Conservation (phyloP, 148 eudicot genomes). For the Chenopodium formosanum region DNA sequence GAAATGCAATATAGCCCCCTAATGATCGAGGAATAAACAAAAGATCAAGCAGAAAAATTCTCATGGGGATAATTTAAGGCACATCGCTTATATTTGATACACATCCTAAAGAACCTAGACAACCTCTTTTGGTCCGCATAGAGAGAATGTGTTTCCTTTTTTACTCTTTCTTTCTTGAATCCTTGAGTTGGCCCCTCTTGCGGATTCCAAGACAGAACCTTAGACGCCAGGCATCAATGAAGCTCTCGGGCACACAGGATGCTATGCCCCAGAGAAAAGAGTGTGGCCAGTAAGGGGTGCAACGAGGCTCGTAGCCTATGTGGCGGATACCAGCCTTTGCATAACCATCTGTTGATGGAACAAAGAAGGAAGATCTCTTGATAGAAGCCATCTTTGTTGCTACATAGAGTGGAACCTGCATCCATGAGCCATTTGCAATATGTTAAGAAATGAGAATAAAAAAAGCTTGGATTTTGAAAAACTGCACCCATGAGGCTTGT, state of each 20-base stretch:
- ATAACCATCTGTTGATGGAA: constrained; percentile 57
- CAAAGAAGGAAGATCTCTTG: constrained; percentile 57
- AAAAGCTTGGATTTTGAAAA: background rate
- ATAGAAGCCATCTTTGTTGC: constrained; percentile 72
- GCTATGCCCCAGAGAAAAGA: constrained; percentile 43
- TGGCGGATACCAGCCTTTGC: constrained; percentile 53
- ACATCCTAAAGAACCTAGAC: background rate
- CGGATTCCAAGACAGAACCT: constrained; percentile 45
- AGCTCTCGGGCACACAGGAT: constrained; percentile 40
- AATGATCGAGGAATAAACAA: background rate
- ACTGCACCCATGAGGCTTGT: background rate
- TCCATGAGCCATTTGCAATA: background rate
- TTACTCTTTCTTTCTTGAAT: constrained; percentile 40
- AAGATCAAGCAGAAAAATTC: background rate
- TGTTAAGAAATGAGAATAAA: background rate
- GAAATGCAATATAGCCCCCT: background rate
- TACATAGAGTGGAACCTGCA: constrained; percentile 68
- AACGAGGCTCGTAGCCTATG: constrained; percentile 56
- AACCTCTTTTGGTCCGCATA: background rate
- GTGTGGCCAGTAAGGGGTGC: constrained; percentile 74
- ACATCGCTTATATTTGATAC: constrained; percentile 2
- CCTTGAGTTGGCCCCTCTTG: constrained; percentile 48
- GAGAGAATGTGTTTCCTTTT: background rate
- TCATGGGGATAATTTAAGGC: constrained; percentile 20
- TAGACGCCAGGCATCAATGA: constrained; percentile 44